Evolutionary conservation across 306 rosid genomes (phyloP).

Genomic region (Macrotyloma uniflorum): DNA sequence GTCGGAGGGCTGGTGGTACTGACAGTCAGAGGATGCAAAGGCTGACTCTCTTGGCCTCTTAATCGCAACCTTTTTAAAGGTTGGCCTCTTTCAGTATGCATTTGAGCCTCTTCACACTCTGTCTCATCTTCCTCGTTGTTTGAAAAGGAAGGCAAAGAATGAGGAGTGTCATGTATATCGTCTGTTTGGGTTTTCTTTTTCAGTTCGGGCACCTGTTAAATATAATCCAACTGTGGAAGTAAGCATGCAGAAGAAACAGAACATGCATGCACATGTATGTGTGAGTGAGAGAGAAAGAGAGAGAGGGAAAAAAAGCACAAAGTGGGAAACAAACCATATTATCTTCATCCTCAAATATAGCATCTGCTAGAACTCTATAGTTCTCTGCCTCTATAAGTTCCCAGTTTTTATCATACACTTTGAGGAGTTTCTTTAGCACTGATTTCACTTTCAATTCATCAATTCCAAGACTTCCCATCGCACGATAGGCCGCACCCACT

Average conservation of each 20-base stretch:
- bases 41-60: conserved; percentile 59
- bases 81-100: conserved; percentile 48
- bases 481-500: conserved; percentile 59
- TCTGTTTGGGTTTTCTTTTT: conserved; percentile 40
- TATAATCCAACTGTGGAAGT: conserved; percentile 25
- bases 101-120: conserved; percentile 54
- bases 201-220: conserved; percentile 53
- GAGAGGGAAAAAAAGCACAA: neutral
- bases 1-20: conserved; percentile 41
- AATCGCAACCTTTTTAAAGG: conserved; percentile 80
- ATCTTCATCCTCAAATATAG: conserved; percentile 82
- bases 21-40: conserved; percentile 32
- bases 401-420: conserved; percentile 86
- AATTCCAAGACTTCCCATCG: conserved; percentile 77
- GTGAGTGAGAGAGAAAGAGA: neutral
- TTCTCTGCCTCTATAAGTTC: conserved; percentile 84
- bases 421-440: conserved; percentile 71
- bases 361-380: conserved; percentile 85
- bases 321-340: conserved; percentile 46
- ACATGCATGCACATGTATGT: neutral
- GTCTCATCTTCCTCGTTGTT: conserved; percentile 53
- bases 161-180: conserved; percentile 41
- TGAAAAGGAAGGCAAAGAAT: conserved; percentile 33
- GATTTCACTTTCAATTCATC: conserved; percentile 68
- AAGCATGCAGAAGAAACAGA: conserved; percentile 15